These are phyloP conservation scores for Psidium friedrichsthalianum DNA, from an alignment of 345 rosid genomes.

Conservation along the genomic window DNA sequence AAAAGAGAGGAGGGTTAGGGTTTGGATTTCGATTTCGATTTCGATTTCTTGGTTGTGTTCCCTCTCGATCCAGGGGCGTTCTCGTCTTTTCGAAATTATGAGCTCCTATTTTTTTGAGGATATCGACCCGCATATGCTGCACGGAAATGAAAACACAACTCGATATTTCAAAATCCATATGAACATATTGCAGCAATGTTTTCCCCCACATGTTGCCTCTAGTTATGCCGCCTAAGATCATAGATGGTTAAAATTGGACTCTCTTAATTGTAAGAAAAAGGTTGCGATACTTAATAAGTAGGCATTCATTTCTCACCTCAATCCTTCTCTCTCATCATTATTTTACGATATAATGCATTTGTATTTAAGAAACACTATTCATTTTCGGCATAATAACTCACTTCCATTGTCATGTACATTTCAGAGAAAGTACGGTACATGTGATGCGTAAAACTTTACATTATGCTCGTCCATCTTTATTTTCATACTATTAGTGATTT, in stretches of 20 bases:
- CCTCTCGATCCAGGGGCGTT: background rate
- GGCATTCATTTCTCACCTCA: background rate
- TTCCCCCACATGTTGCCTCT: background rate
- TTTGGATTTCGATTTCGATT: background rate
- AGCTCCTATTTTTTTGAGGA: too few species aligned
- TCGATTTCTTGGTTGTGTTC: background rate
- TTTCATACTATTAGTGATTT: background rate
- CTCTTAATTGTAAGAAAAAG: background rate
- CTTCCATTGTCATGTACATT: background rate
- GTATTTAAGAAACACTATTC: background rate
- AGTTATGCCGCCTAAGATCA: background rate
- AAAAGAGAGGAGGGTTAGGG: background rate
- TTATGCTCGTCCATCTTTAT: background rate
- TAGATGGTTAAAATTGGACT: background rate
- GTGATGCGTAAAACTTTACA: too few species aligned
- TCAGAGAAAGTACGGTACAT: background rate
- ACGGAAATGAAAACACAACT: background rate
- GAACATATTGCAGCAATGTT: background rate
- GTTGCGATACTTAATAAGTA: background rate
- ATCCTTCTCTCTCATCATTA: background rate
- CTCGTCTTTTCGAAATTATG: background rate
- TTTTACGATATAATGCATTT: background rate
- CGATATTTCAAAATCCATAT: background rate
- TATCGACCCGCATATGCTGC: rapidly evolving
- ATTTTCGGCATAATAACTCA: background rate